Evolutionary conservation across 495 filamentous ascomycete genomes (phyloP), one percentile per base, ranked within the genome.

Genomic region (Tetracladium setigerum): DNA sequence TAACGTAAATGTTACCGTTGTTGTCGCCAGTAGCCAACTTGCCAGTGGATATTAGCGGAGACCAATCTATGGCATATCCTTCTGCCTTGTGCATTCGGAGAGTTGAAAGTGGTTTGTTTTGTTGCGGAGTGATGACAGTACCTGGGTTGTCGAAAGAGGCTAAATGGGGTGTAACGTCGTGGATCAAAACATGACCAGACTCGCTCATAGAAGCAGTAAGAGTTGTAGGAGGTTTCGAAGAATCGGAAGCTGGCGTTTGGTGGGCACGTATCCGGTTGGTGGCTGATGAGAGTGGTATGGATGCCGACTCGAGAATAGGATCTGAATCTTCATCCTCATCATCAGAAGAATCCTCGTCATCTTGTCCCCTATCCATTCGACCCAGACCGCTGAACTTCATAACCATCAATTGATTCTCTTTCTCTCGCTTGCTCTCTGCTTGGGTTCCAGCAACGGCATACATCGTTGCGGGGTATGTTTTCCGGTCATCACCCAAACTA

Each of bases 61-160:
- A 95, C 92, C 92, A 98, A 62, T 95, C 92, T 12, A 98, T 64
- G 0, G 87, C 92, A 60, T 96, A 98, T 38, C 92, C 92, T 69
- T 98, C 92, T 8, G 81, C 69, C 66, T 86, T 89, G 73, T 98
- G 92, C 64, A 91, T 87, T 49, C 84, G 79, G 48, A 97, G 82
- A 11, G 88, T 95, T 38, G 77, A 83, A 17, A 92, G 62, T 19
- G 92, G 87, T 61, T 92, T 92, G 51, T 84, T 89, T 48, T 89
- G 84, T 41, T 84, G 81, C 2, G 89, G 79, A 2, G 83, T 81
- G 47, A 95, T 76, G 39, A 81, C 67, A 13, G 82, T 84, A 31
- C 92, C 90, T 24, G 92, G 91, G 39, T 74, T 83, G 58, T 96
- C 88, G 69, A 97, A 95, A 44, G 87, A 86, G 32, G 75, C 67